Evolutionary conservation across 305 asterid species (phyloP), one percentile per base, ranked within the genome.

Genomic region (Salvia sclarea): DNA sequence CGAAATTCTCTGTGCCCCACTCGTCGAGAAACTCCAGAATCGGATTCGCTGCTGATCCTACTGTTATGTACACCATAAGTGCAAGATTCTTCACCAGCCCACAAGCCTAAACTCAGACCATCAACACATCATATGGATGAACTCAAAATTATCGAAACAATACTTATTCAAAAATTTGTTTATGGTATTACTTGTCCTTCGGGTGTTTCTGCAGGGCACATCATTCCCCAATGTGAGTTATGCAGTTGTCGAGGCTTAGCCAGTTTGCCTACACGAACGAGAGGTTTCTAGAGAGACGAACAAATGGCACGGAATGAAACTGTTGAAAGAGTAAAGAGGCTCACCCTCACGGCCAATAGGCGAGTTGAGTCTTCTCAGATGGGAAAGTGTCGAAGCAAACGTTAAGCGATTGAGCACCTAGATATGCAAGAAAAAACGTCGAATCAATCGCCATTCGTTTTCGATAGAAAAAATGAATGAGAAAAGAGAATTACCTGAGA

Each of bases 191-290:
- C 97, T 80, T 89, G 96, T 70, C 98, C 98, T 81, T 89, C 98
- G 31, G 98, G 98, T 64, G 98, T 89, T 84, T 89, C 96, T 14
- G 88, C 95, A 56, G 95, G 95, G 71, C 96, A 89, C 95, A 91
- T 89, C 96, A 89, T 89, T 57, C 96, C 98, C 98, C 96, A 91
- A 60, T 91, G 95, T 2, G 97, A 91, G 74, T 88, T 88, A 80
- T 91, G 97, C 84, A 91, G 74, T 78, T 91, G 96, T 74, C 96
- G 84, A 8, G 95, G 97, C 73, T 88, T 91, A 28, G 97, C 96
- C 84, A 91, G 71, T 75, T 91, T 88, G 64, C 95, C 96, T 91
- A 20, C 16, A 28, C 64, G n/a, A 38, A 37, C 7, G 12, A 5
- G 4, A 30, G 60, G 62, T 33, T 41, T 57, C 41, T 18, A 71